Base-by-base conservation (phyloP, 108 stramenopile genomes). In the Conticribra guillardii region DNA sequence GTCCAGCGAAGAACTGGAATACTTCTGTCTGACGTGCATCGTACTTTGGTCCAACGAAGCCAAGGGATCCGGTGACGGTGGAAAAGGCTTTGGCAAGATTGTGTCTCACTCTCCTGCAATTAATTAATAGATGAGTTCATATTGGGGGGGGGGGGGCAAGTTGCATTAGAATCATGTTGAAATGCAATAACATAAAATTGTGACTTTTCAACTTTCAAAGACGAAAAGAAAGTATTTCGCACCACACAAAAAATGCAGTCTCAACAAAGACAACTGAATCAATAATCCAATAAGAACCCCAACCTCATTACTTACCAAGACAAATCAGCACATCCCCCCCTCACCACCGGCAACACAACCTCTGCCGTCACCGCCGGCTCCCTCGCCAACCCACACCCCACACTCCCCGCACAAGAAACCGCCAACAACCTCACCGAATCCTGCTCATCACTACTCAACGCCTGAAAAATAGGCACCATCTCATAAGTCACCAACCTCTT, bases 351-450 rank as follows among this genome's bases (percentile, higher is more conserved):
- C 71, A 95, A 81, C 23, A 94, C 85, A 49, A 83, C 27, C 44
- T 88, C 78, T 24, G 85, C 79, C 2, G 88, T 72, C 30, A 70
- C 51, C n/a, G 28, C 61, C 28, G 74, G 48, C 14, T 94, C 82
- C 30, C 64, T 71, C 44, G 64, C 73, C 56, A 94, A 88, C 17
- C 89, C 63, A 37, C 82, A 75, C 45, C 92, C 91, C 48, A 94
- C 80, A 67, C 85, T 79, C 54, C 85, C 88, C 64, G 85, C 71
- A 69, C 74, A 68, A 19, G 82, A 73, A 45, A 97, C 89, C n/a
- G 94, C 95, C 69, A 97, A 84, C 70, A 96, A 85, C 27, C 99
- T 87, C 8, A 99, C 97, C 9, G 88, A 89, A 72, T 99, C 99
- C 71, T 98, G 97, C 60, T 99, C 97, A 83, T 99, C 98, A 24